Base-by-base conservation (phyloP, 805 yeast species). In the Blastobotrys robertii region DNA sequence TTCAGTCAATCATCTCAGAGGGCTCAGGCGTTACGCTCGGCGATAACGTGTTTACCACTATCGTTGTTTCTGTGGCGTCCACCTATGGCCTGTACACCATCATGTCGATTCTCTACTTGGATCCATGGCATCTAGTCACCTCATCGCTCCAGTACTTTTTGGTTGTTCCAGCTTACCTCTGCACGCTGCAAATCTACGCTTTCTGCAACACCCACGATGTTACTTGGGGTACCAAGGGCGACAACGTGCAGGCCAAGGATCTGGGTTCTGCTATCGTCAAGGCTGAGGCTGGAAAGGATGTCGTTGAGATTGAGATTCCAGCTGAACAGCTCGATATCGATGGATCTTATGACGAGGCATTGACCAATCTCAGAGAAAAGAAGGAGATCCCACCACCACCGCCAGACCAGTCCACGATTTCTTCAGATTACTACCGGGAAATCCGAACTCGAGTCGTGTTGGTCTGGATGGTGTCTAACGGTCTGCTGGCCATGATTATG, bases 171-270 rank as follows among this genome's bases (percentile, higher is more conserved):
- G 77, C 94, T 0, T 92, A 88, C 61, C 79, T 87, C 63, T 88
- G 90, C 56, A 90, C 88, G 42, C 69, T 90, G 58, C 87, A 86
- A 62, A 90, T 90, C 48, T 90, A 90, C 64, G 95, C 97, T 2
- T 88, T 90, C 61, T 88, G 97, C 68, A 90, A 90, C 63, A 81
- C 90, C 47, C 95, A 90, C 62, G 98, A 90, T 67, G 79, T 90
- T 38, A 84, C 96, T 5, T 90, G 97, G 97, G 97, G 97, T 60
- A 90, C 95, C 3, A 85, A 88, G 61, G 95, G 95, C 38, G 96
- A 88, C 47, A 83, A 81, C 50, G 76, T 74, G 47, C 81, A 77
- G 37, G 74, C 77, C 13, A 76, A 76, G 50, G 81, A 76, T 47
- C 68, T 81, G 31, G 88, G 94, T 38, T 80, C 84, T 37, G 94